Percentiles rank a stretch among this genome's conserved stretches.
Evolutionary conservation across 768 basidiomycete genomes (phyloP).

Genomic region (Leucocoprinus leucothites): DNA sequence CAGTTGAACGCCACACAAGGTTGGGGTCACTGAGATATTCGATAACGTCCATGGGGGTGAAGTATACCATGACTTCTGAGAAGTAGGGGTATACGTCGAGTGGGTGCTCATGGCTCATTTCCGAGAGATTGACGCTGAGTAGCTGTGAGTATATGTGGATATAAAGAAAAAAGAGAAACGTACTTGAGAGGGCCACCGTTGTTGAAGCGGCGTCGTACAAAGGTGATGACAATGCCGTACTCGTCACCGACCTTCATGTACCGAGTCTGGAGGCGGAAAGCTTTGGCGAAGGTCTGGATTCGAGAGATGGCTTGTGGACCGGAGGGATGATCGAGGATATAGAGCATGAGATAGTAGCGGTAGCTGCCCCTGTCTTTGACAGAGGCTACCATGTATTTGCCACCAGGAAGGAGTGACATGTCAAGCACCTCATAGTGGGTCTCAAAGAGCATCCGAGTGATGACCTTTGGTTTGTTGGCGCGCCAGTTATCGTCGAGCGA

Average conservation of each 20-base stretch:
- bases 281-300: slow-evolving; percentile 45
- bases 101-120: slow-evolving; percentile 28
- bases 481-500: slow-evolving; percentile 63
- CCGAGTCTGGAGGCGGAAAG: slow-evolving; percentile 56
- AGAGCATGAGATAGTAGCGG: slow-evolving; percentile 51
- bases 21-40: slow-evolving; percentile 32
- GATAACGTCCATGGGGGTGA: slow-evolving; percentile 37
- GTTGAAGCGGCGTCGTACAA: slow-evolving; percentile 36
- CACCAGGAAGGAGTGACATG: slow-evolving; percentile 62
- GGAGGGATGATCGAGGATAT: slow-evolving; percentile 51
- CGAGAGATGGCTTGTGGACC: slow-evolving; percentile 47
- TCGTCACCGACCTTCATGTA: slow-evolving; percentile 46
- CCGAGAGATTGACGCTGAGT: slow-evolving; percentile 33
- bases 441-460: slow-evolving; percentile 21
- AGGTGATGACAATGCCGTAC: slow-evolving; percentile 56
- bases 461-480: slow-evolving; percentile 32
- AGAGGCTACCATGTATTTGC: slow-evolving; percentile 65
- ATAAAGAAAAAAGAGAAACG: slow-evolving; percentile 6
- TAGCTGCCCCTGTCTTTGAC: slow-evolving; percentile 40
- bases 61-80: slow-evolving; percentile 43
- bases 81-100: slow-evolving; percentile 44
- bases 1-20: slow-evolving; percentile 31
- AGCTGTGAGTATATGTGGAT: not conserved
- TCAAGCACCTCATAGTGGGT: slow-evolving; percentile 40
- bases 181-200: slow-evolving; percentile 21